A percentile compares a stretch with the other conserved stretches of the same genome.
These are phyloP conservation scores for Colletotrichum sp. DNA, from an alignment of 2,329 filamentous ascomycete genomes.

Conservation along the genomic window DNA sequence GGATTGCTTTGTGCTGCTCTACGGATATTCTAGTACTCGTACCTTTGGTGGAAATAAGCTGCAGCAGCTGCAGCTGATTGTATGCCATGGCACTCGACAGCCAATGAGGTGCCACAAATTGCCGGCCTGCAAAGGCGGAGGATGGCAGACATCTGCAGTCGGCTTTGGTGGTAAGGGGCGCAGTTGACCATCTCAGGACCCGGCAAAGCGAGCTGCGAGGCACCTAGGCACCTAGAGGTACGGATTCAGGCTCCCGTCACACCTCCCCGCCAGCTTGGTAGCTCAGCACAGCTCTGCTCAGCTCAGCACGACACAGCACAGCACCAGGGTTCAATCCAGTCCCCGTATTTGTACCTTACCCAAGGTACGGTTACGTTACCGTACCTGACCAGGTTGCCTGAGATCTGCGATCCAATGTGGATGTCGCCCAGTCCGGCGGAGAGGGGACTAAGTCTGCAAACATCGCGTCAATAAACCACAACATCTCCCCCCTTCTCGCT, in stretches of 20 bases:
- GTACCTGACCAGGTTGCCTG: not conserved
- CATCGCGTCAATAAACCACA: conserved; percentile 3
- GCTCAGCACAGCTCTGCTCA: not conserved
- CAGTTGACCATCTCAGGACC: not conserved
- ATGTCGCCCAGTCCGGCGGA: not conserved
- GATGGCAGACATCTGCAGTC: not conserved
- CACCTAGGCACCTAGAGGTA: too few relatives aligned
- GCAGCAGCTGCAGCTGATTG: not conserved
- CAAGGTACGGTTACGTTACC: not conserved
- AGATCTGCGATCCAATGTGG: not conserved
- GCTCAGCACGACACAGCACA: not conserved
- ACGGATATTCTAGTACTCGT: not conserved
- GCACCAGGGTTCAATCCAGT: not conserved
- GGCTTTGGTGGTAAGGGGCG: not conserved
- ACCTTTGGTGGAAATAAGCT: not conserved
- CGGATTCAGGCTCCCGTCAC: not conserved
- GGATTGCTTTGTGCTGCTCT: not conserved
- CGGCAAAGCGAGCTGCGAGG: too few relatives aligned
- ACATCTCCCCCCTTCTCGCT: not conserved
- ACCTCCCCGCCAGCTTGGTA: not conserved
- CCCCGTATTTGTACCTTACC: not conserved
- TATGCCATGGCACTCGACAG: not conserved
- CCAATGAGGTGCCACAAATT: not conserved
- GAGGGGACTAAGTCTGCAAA: not conserved
- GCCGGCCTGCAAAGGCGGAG: too few relatives aligned